Evolutionary conservation across 169 alveolate species (phyloP), one percentile per base, ranked within the genome.

Genomic region (Besnoitia besnoiti): DNA sequence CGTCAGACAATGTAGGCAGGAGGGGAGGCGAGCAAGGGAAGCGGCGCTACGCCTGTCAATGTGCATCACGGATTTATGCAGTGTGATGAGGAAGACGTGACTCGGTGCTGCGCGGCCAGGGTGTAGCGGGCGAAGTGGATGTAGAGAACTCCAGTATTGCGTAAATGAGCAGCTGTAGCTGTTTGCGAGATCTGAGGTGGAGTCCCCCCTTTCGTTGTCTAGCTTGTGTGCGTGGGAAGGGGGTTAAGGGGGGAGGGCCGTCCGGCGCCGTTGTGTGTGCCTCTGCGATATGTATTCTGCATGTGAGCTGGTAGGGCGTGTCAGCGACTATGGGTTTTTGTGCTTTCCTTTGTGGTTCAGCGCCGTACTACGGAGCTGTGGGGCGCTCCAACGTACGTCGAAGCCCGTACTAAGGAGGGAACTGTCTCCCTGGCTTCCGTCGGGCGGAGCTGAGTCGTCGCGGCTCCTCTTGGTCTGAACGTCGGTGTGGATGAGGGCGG

Each of bases 281-380:
- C n/a, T n/a, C n/a, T n/a, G n/a, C n/a, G n/a, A n/a, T n/a, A n/a
- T n/a, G n/a, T n/a, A n/a, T n/a, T n/a, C n/a, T n/a, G n/a, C n/a
- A n/a, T n/a, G n/a, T n/a, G n/a, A n/a, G n/a, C n/a, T n/a, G n/a
- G n/a, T n/a, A n/a, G n/a, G n/a, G n/a, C n/a, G n/a, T n/a, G n/a
- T n/a, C n/a, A n/a, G n/a, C n/a, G n/a, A n/a, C n/a, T n/a, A n/a
- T n/a, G n/a, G n/a, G n/a, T n/a, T n/a, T n/a, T n/a, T n/a, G n/a
- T n/a, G n/a, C n/a, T n/a, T n/a, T n/a, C n/a, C n/a, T n/a, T n/a
- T n/a, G n/a, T n/a, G n/a, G n/a, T 77, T 30, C 87, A 77, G 87
- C 87, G 37, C 87, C 87, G 59, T 77, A 77, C 87, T 77, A 77
- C 87, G 87, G 87, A 21, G n/a, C 59, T 1, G 87, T 42, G 55